Evolutionary conservation across 2,329 filamentous ascomycete species (phyloP), one percentile per base, ranked within the genome.

Genomic region (Epichloe amarillans): DNA sequence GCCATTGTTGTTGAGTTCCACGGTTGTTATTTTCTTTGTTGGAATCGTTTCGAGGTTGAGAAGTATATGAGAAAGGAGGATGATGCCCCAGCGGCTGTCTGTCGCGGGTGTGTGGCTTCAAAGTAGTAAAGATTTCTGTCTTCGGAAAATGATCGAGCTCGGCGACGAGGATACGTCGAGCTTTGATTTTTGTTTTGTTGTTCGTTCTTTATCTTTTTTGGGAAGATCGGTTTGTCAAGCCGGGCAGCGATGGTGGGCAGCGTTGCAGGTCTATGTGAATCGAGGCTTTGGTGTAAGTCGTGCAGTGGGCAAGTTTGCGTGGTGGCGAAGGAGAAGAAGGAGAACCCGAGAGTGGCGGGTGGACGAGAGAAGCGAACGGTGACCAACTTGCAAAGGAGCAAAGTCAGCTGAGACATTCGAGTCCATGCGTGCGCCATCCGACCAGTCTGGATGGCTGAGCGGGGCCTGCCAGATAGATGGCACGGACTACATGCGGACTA

Each of bases 1-100:
- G 77, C 74, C 78, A 82, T 81, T 71, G 59, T 54, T 63, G 47
- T 57, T 54, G 56, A 54, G 54, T 58, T 60, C 54, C 51, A 58
- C 55, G 56, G 53, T 54, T 54, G 47, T 50, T 60, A 47, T 30
- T 10, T 30, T 30, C 26, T 58, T 41, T 56, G 53, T 52, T 48
- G 54, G 55, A 55, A 47, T 49, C 23, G 23, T 26, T 26, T 8
- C 15, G 38, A 30, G 49, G 40, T 46, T 33, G 26, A 39, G 45
- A 41, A 40, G 48, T 44, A 33, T 39, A 4, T 47, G 53, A 11
- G 40, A 47, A 30, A 21, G 35, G 44, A 49, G 45, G 42, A 42
- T 67, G 37, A n/a, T 15, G 30, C 35, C 46, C 23, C 46, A 35
- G 19, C 19, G 30, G 43, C 46, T 14, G 49, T 33, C 15, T 19